Conservation (phyloP, 331 rosid species). For the Saraca asoca region DNA sequence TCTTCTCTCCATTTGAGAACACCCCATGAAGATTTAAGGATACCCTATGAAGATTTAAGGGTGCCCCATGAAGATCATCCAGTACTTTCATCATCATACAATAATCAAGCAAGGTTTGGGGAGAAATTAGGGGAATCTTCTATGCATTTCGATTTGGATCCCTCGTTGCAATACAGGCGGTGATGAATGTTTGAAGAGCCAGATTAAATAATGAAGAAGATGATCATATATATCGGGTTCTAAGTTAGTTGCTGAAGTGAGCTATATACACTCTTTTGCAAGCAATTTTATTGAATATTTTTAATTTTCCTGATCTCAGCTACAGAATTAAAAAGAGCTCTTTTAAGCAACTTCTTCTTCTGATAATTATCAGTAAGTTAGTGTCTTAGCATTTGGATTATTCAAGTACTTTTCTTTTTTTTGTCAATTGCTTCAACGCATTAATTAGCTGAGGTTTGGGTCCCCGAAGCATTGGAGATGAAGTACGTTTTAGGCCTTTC, state of each 20-base stretch:
- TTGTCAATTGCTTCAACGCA: constrained; percentile 30
- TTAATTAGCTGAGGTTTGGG: constrained; percentile 39
- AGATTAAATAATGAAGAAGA: constrained; percentile 33
- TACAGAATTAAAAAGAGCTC: constrained; percentile 33
- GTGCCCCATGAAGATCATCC: constrained; percentile 33
- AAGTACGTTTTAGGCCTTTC: constrained; percentile 34
- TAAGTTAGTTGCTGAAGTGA: constrained; percentile 24
- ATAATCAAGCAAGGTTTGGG: constrained; percentile 40
- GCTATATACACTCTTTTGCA: constrained; percentile 31
- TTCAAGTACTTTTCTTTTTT: constrained; percentile 24
- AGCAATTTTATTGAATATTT: constrained; percentile 25
- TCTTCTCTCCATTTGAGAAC: constrained; percentile 43
- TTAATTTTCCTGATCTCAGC: neutral
- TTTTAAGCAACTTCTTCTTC: constrained; percentile 9
- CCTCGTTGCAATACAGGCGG: constrained; percentile 46
- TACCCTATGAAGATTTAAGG: constrained; percentile 13
- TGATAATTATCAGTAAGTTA: constrained; percentile 19
- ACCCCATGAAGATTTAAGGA: constrained; percentile 22
- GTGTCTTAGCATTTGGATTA: constrained; percentile 33
- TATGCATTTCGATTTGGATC: constrained; percentile 61
- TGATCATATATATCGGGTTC: neutral
- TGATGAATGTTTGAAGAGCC: constrained; percentile 32
- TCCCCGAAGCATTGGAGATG: constrained; percentile 29
- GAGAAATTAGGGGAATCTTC: constrained; percentile 56
- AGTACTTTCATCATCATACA: constrained; percentile 30